These are phyloP conservation scores for Acanthamoeba sp. DNA, from an alignment of 208 protist species.

Conservation along the genomic window DNA sequence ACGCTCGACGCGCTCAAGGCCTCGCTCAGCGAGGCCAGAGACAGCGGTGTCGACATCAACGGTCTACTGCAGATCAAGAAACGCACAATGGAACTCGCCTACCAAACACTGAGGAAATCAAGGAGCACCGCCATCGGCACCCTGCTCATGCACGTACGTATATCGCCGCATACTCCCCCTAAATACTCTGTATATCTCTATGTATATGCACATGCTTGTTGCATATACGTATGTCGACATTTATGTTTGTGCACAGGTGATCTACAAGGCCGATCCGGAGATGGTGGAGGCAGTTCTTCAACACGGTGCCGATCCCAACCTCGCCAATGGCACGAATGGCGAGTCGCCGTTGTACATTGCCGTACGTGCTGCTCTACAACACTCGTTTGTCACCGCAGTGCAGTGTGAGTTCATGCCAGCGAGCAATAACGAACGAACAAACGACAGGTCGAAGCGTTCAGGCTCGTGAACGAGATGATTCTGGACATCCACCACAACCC, in stretches of 20 bases:
- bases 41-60: slow-evolving; percentile 34
- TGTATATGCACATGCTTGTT: too few species aligned
- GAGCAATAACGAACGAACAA: too few species aligned
- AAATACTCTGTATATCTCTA: too few species aligned
- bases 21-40: not conserved
- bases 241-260: too few species aligned
- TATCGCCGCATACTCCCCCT: too few species aligned
- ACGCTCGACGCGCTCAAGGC: not conserved
- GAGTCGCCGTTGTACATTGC: slow-evolving; percentile 19
- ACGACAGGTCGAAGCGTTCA: not conserved
- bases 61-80: not conserved
- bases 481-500: too few species aligned
- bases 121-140: not conserved
- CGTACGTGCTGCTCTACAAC: too few species aligned
- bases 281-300: not conserved
- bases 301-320: slow-evolving; percentile 25
- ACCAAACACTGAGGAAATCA: not conserved
- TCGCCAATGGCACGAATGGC: not conserved
- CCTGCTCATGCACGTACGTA: too few species aligned
- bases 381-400: too few species aligned
- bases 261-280: not conserved
- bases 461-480: too few species aligned
- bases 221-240: too few species aligned
- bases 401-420: too few species aligned
- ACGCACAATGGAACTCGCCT: not conserved